A percentile compares a stretch with the other conserved stretches of the same genome.
These are phyloP conservation scores for Nidularia pulvinata DNA, from an alignment of 768 basidiomycete genomes.

Conservation along the genomic window DNA sequence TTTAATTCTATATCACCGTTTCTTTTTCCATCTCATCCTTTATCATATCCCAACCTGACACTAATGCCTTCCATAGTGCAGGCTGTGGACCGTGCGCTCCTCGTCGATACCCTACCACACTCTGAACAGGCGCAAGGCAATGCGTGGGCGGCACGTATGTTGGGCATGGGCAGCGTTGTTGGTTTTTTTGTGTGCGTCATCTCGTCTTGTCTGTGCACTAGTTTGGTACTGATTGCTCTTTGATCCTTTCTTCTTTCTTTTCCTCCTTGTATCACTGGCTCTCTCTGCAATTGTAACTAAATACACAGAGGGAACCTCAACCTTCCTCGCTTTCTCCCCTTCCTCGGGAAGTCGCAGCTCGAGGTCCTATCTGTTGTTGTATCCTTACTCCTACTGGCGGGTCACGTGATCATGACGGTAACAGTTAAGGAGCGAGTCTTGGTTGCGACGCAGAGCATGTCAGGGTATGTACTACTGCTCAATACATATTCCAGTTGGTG, in stretches of 20 bases:
- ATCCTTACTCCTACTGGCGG: slow-evolving; percentile 59
- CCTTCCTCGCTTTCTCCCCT: slow-evolving; percentile 67
- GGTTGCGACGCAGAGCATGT: slow-evolving; percentile 22
- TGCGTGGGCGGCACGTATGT: slow-evolving; percentile 96
- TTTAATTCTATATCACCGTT: too few species aligned
- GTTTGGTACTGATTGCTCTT: too few species aligned
- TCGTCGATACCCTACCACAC: slow-evolving; percentile 84
- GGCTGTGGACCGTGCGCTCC: slow-evolving; percentile 87
- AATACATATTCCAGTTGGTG: background rate
- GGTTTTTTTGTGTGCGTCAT: slow-evolving; percentile 84
- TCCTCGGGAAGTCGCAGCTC: slow-evolving; percentile 78
- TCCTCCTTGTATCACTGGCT: too few species aligned
- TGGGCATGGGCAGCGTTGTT: slow-evolving; percentile 80
- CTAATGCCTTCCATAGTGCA: slow-evolving; percentile 50
- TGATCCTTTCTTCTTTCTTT: background rate
- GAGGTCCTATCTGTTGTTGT: slow-evolving; percentile 82
- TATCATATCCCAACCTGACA: slow-evolving; percentile 1
- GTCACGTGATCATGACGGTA: slow-evolving; percentile 62
- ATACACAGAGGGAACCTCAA: slow-evolving; percentile 64
- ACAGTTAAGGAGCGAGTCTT: slow-evolving; percentile 78
- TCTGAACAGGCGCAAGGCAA: slow-evolving; percentile 81
- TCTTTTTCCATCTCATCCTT: background rate
- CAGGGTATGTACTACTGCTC: slow-evolving; percentile 11
- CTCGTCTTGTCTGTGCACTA: too few species aligned
- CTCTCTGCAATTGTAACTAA: background rate